phyloP scores from a whole-genome alignment of 345 rosid genomes.

The Aquilaria sinensis region DNA sequence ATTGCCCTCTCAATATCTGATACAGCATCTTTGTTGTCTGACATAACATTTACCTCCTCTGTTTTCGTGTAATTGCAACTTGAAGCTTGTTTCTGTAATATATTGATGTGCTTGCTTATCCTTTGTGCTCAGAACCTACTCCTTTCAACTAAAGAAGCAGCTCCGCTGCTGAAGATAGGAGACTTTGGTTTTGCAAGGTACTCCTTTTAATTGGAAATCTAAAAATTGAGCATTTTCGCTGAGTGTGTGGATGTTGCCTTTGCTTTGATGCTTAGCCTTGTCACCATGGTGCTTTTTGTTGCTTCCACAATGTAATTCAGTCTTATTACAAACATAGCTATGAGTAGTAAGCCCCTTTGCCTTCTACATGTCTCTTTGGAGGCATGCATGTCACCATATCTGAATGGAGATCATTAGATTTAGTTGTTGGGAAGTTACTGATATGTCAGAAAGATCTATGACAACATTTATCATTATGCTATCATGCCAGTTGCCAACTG shows the following conservation, averaged over 20 bases:
- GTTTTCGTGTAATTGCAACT: constrained; percentile 8
- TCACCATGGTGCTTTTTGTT: constrained; percentile 1
- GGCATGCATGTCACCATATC: too few relatives aligned
- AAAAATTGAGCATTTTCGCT: not conserved
- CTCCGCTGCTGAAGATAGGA: constrained; percentile 67
- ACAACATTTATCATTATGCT: too few relatives aligned
- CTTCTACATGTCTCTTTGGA: too few relatives aligned
- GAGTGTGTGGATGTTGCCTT: not conserved
- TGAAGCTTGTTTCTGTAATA: not conserved
- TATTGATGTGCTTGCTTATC: constrained; percentile 13
- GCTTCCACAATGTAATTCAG: not conserved
- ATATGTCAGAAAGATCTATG: too few relatives aligned
- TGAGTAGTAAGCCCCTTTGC: too few relatives aligned
- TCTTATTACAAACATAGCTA: too few relatives aligned
- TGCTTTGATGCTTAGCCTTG: not conserved
- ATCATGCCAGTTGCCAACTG: too few relatives aligned
- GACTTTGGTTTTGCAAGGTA: constrained; percentile 95
- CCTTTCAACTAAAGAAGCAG: constrained; percentile 41
- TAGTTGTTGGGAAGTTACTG: too few relatives aligned
- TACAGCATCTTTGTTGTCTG: constrained; percentile 3
- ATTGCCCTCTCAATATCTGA: not conserved
- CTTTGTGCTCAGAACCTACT: constrained; percentile 55
- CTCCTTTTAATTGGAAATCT: not conserved
- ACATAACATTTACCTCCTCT: constrained; percentile 1
- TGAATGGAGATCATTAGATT: too few relatives aligned